Conservation (phyloP, 805 yeast genomes). For the Candida schatavii region DNA sequence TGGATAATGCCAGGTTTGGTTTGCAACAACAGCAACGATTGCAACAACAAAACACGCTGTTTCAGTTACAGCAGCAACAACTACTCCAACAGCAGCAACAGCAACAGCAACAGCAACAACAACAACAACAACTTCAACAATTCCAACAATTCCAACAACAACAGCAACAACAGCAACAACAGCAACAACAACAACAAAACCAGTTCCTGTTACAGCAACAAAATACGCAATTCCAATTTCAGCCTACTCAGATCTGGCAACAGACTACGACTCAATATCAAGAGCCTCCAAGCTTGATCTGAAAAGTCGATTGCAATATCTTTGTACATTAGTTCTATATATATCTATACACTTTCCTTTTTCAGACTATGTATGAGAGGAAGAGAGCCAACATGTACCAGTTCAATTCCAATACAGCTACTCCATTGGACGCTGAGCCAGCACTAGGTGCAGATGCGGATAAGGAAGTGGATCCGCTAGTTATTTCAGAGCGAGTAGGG, state of each 20-base stretch:
- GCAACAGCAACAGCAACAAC: conserved; percentile 15
- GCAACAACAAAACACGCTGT: conserved; percentile 19
- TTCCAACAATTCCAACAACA: conserved; percentile 16
- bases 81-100: conserved; percentile 19
- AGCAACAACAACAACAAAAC: conserved; percentile 11
- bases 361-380: neutral
- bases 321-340: neutral
- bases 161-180: conserved; percentile 11
- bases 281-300: conserved; percentile 24
- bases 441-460: conserved; percentile 3
- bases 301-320: neutral
- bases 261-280: conserved; percentile 11
- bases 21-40: conserved; percentile 26
- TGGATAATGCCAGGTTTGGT: conserved; percentile 35
- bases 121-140: conserved; percentile 12
- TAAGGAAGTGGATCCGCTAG: neutral
- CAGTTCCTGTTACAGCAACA: conserved; percentile 15
- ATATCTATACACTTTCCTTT: neutral
- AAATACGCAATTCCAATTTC: conserved; percentile 5
- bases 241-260: conserved; percentile 4
- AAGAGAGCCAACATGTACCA: neutral
- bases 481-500: too few relatives aligned
- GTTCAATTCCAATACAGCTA: neutral
- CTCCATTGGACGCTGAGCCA: conserved; percentile 1
- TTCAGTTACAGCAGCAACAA: conserved; percentile 7